Conservation (phyloP, 139 green algal genomes). For the Auxenochlorella protothecoides region DNA sequence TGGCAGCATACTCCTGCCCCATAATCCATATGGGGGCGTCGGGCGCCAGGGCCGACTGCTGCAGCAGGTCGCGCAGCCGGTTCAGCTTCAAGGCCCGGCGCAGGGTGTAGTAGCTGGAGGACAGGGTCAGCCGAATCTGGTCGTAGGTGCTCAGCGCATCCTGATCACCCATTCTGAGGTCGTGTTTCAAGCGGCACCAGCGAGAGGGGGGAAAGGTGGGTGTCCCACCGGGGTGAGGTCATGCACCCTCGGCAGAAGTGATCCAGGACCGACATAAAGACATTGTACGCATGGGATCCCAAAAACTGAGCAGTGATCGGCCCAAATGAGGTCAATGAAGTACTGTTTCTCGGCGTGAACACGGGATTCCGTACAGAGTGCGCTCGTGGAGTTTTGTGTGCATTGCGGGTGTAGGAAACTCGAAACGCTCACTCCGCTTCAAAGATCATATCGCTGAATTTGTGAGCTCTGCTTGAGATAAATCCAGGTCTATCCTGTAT, state of each 20-base stretch:
- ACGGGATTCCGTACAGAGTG: too few species aligned
- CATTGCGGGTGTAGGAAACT: too few species aligned
- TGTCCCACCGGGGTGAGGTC: too few species aligned
- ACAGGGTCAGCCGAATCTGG: constrained; percentile 12
- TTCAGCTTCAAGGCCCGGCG: constrained; percentile 41
- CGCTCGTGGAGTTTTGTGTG: too few species aligned
- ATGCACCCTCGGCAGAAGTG: too few species aligned
- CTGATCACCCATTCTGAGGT: neutral
- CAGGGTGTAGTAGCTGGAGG: constrained; percentile 32
- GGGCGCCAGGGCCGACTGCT: neutral
- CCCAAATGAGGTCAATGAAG: too few species aligned
- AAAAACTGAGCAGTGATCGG: neutral
- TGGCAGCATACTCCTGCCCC: constrained; percentile 7
- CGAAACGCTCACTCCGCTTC: too few species aligned
- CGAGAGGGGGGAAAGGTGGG: neutral
- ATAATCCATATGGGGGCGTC: constrained; percentile 14
- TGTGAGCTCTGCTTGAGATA: too few species aligned
- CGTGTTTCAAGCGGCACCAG: neutral
- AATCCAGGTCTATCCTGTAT: too few species aligned
- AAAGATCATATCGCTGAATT: too few species aligned
- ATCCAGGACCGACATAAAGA: neutral
- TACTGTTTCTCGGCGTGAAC: too few species aligned
- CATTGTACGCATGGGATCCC: neutral
- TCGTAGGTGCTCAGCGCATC: constrained; percentile 10
- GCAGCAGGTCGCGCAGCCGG: constrained; percentile 41